Evolutionary conservation across 225 moss, liverwort and hornwort genomes (phyloP).

Genomic region (Physcomitrellopsis africana): DNA sequence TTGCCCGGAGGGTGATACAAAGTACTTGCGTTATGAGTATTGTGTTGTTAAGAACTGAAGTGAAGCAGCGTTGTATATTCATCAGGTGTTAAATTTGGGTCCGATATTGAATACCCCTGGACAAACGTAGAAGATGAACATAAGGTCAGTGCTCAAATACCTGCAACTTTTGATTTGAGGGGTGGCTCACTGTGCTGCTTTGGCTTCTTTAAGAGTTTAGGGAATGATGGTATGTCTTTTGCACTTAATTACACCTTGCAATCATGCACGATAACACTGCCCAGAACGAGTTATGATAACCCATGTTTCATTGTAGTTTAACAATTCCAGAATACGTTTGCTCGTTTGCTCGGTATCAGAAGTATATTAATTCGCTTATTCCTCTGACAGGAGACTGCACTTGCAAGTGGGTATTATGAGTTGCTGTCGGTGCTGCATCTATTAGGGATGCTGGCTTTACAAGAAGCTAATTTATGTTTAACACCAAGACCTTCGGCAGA

Average conservation of each 20-base stretch:
- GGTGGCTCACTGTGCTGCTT: background rate
- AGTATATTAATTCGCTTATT: background rate
- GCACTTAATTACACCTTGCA: background rate
- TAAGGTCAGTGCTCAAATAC: conserved; percentile 30
- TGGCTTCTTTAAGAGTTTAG: background rate
- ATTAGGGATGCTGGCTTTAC: conserved; percentile 50
- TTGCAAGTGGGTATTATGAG: conserved; percentile 56
- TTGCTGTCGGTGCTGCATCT: conserved; percentile 56
- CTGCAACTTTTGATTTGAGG: too few species aligned
- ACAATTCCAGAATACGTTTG: background rate
- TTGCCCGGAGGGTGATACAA: background rate
- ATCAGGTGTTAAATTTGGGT: conserved; percentile 48
- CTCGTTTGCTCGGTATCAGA: background rate
- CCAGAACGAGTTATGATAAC: background rate
- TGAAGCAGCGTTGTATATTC: background rate
- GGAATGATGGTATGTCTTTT: background rate
- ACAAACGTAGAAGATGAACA: conserved; percentile 51
- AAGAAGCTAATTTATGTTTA: conserved; percentile 50
- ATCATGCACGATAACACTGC: background rate
- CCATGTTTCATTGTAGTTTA: too few species aligned
- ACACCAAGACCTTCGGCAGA: conserved; percentile 41
- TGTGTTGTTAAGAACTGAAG: background rate
- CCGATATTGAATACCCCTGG: conserved; percentile 50
- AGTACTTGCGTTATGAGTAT: background rate
- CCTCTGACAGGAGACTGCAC: conserved; percentile 35